Evolutionary conservation across 2,329 filamentous ascomycete species (phyloP).

Genomic region (Leptographium lundbergii): DNA sequence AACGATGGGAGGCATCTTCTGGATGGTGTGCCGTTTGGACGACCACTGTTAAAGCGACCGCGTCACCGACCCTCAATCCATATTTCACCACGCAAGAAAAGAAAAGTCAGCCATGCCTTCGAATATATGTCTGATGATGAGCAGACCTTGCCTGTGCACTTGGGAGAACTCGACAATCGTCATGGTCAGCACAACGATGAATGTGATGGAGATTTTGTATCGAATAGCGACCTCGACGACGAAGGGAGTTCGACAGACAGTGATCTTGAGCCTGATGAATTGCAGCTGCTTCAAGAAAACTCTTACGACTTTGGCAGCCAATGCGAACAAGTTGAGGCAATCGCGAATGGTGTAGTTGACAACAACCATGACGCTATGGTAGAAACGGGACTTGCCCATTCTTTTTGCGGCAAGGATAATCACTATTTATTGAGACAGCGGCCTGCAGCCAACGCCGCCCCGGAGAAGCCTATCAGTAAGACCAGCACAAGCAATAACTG

Average conservation of each 20-base stretch:
- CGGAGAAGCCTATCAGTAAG: background rate
- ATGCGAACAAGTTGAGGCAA: background rate
- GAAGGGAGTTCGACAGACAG: slow-evolving; percentile 10
- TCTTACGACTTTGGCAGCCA: background rate
- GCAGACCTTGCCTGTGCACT: slow-evolving; percentile 24
- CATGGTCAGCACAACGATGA: slow-evolving; percentile 20
- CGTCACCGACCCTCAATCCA: slow-evolving; percentile 51
- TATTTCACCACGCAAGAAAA: slow-evolving; percentile 70
- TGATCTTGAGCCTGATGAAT: slow-evolving; percentile 19
- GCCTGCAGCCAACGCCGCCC: background rate
- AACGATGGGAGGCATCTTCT: slow-evolving; percentile 66
- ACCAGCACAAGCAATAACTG: background rate
- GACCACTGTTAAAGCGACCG: slow-evolving; percentile 49
- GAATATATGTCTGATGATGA: slow-evolving; percentile 5
- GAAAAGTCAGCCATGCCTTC: slow-evolving; percentile 34
- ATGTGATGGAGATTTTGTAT: slow-evolving; percentile 14
- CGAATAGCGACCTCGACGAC: slow-evolving; percentile 10
- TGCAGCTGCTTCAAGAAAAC: slow-evolving; percentile 29
- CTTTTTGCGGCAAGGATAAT: no score
- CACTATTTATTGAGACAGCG: background rate
- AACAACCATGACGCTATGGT: background rate
- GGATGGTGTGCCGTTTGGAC: slow-evolving; percentile 76
- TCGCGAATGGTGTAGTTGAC: background rate
- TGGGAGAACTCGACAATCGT: slow-evolving; percentile 11
- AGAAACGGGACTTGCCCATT: background rate